Evolutionary conservation across 257 asterid species (phyloP).

Genomic region (Agastache rugosa): DNA sequence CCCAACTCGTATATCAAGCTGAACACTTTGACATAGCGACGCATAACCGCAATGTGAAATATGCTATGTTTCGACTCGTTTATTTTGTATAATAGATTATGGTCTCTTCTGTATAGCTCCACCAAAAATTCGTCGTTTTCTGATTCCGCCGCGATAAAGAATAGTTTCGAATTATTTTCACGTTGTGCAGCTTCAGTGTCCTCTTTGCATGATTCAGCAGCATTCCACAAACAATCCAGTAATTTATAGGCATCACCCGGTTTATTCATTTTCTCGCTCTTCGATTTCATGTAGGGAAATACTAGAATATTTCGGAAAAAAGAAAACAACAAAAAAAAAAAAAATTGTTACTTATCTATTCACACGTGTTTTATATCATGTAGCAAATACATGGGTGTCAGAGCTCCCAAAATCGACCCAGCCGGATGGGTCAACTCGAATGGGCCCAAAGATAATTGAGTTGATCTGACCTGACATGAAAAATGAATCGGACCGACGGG

Average conservation of each 20-base stretch:
- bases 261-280: neutral
- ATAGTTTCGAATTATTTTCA: neutral
- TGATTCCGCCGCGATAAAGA: slow-evolving; percentile 35
- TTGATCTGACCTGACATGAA: too few species aligned
- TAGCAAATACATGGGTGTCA: too few species aligned
- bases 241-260: slow-evolving; percentile 19
- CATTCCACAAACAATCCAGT: slow-evolving; percentile 34
- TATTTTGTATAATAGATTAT: slow-evolving; percentile 40
- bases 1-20: slow-evolving; percentile 40
- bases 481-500: too few species aligned
- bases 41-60: slow-evolving; percentile 43
- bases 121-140: slow-evolving; percentile 46
- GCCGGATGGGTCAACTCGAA: too few species aligned
- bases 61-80: slow-evolving; percentile 38
- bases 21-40: slow-evolving; percentile 43
- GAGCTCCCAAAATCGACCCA: too few species aligned
- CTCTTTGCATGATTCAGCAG: neutral
- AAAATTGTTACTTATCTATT: too few species aligned
- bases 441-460: too few species aligned
- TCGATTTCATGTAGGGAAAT: neutral
- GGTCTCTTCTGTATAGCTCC: slow-evolving; percentile 37
- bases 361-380: too few species aligned
- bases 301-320: neutral
- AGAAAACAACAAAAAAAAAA: too few species aligned
- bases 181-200: slow-evolving; percentile 23